Evolutionary conservation across 2,329 filamentous ascomycete genomes (phyloP), one percentile per base, ranked within the genome.

Genomic region (Cordyceps tenuipes): DNA sequence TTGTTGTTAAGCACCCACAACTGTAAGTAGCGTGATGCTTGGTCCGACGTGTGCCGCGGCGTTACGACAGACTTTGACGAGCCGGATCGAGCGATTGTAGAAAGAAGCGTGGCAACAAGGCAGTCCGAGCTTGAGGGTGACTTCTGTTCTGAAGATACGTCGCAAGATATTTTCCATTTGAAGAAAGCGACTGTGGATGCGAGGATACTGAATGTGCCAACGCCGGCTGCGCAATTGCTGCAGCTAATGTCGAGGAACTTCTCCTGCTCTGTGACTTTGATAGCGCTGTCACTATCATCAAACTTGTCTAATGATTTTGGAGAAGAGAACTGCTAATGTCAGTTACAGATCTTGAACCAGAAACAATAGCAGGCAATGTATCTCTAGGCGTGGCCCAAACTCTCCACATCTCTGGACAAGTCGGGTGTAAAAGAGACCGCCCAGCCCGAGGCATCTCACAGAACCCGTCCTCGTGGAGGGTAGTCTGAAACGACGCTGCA

Each of bases 1-100:
- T 77, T 77, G n/a, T 74, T 71, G 63, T 84, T 85, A 36, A 85
- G 73, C 1, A 83, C 75, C 82, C 82, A 84, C 4, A 83, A 69
- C 43, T 82, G 74, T 5, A 83, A 69, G 13, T 76, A 68, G 21
- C 65, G 53, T 7, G 53, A 9, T 17, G 41, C 62, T 23, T 59
- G 50, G 39, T 29, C 19, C 19, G 39, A n/a, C 31, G 43, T 34
- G 19, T 39, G 21, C 19, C 61, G 29, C 0, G 79, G 80, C 19
- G 77, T 69, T 13, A 85, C 68, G 21, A 85, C 71, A 0, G 80
- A 81, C 67, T 84, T 84, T 46, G 82, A 80, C 29, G 78, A 83
- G 13, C 79, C 82, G 1, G 81, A 82, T n/a, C 81, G 76, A 13
- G 81, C 76, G 47, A 82, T 77, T 0, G 78, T 81, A 10, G 81